Percentiles rank a stretch among this genome's conserved stretches.
Conservation (phyloP, 1,139 yeast genomes). For the Candida pseudocylindracea region DNA sequence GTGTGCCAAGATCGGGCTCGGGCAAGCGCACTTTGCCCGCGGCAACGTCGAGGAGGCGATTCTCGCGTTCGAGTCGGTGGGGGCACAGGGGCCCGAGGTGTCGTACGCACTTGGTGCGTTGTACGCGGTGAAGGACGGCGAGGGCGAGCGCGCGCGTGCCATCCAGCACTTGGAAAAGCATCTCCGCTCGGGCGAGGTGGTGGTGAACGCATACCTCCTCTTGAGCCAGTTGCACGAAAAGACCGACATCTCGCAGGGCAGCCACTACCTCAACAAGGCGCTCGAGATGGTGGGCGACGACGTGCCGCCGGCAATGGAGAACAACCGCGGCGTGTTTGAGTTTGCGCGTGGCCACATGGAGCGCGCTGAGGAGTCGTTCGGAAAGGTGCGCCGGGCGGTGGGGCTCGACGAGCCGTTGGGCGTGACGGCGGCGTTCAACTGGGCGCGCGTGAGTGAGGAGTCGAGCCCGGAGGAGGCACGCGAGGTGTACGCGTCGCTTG, state of each 20-base stretch:
- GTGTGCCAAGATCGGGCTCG: slow-evolving; percentile 62
- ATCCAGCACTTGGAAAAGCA: slow-evolving; percentile 53
- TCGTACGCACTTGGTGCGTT: slow-evolving; percentile 56
- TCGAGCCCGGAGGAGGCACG: slow-evolving; percentile 22
- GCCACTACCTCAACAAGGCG: slow-evolving; percentile 33
- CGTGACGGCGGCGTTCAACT: slow-evolving; percentile 32
- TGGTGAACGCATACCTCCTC: slow-evolving; percentile 44
- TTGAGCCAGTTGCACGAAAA: slow-evolving; percentile 50
- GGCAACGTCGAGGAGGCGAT: slow-evolving; percentile 67
- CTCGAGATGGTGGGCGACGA: slow-evolving; percentile 24
- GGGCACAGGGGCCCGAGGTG: slow-evolving; percentile 57
- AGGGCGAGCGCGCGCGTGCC: slow-evolving; percentile 22
- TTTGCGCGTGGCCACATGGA: slow-evolving; percentile 41
- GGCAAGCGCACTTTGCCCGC: slow-evolving; percentile 63
- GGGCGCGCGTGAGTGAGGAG: slow-evolving; percentile 38
- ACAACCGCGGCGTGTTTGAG: slow-evolving; percentile 74
- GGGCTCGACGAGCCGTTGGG: slow-evolving; percentile 10
- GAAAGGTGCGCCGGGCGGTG: too few relatives aligned
- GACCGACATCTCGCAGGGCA: slow-evolving; percentile 32
- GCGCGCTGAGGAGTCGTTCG: slow-evolving; percentile 15
- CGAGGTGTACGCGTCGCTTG: slow-evolving; percentile 26
- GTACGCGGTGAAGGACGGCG: slow-evolving; percentile 28
- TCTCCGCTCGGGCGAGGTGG: slow-evolving; percentile 34
- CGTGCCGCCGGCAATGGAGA: slow-evolving; percentile 48
- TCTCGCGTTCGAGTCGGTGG: slow-evolving; percentile 54